Evolutionary conservation across 768 basidiomycete genomes (phyloP).

Genomic region (Rickenella mellea): DNA sequence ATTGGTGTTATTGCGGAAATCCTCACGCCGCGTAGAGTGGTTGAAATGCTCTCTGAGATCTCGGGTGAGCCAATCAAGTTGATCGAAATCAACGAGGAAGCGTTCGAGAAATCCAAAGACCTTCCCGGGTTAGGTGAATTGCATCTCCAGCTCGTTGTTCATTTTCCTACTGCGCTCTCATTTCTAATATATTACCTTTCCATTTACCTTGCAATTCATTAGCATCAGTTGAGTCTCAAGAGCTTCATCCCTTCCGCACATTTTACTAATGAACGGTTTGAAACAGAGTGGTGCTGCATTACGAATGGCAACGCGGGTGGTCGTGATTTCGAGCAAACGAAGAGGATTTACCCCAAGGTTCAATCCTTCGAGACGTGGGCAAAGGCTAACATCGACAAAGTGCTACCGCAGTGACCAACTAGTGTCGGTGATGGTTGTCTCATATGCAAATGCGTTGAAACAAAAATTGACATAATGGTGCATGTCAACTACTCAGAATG

Average conservation of each 20-base stretch:
- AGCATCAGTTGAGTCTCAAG: background rate
- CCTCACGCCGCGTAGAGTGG: conserved; percentile 1
- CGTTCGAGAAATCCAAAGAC: background rate
- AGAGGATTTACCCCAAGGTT: background rate
- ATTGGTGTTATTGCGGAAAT: conserved; percentile 1
- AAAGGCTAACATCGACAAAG: no score
- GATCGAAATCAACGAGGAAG: background rate
- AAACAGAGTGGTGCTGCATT: background rate
- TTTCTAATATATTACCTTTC: no score
- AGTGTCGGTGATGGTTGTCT: no score
- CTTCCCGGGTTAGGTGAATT: background rate
- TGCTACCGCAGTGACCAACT: no score
- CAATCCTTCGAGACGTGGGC: no score
- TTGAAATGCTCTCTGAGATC: background rate
- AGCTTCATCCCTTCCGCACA: background rate
- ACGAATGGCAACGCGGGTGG: background rate
- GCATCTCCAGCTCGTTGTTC: background rate
- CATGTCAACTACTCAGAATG: no score
- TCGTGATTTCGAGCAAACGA: background rate
- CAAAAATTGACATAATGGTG: no score
- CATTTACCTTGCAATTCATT: background rate
- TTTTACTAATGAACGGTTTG: background rate
- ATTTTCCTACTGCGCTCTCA: no score
- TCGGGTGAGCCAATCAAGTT: background rate
- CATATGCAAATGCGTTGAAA: no score